Evolutionary conservation across 1,284 basidiomycete species (phyloP), one percentile per base, ranked within the genome.

Genomic region (Tremellales sp.): DNA sequence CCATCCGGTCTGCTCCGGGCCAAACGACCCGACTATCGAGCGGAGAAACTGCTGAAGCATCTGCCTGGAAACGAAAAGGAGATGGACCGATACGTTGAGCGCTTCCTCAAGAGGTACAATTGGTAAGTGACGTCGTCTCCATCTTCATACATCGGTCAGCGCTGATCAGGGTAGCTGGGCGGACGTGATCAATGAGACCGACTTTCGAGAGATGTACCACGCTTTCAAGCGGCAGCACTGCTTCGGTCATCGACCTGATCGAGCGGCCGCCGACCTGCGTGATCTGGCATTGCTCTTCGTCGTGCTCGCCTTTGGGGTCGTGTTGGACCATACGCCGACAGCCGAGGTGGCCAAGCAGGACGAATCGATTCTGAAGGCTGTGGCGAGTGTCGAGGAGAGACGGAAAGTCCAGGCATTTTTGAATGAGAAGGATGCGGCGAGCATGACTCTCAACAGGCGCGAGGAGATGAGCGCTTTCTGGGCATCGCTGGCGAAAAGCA

Each of bases 281-380:
- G 59, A 61, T 51, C 47, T 68, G 10, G 57, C 61, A 1, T 55
- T 68, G n/a, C 45, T 68, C 21, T 55, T 62, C 36, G 60, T 60
- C 22, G 51, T 66, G 7, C 48, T 66, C 1, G 62, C 64, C 2
- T 66, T 65, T 19, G 66, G 66, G 1, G 56, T 58, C 7, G 37
- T 68, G 12, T 57, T 68, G 5, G 59, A 60, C 15, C 45, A 49
- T 26, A 46, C 51, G 33, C 36, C 48, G 12, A 25, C 31, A 25
- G 53, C 51, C 17, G 42, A 48, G 10, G 37, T 37, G 10, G 27
- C 23, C 4, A 43, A 42, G 22, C 23, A 27, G n/a, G 37, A 44
- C 25, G 5, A 44, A 26, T 24, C 44, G 5, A 17, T 15, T 15
- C n/a, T 25, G 23, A 25, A 43, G 42, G 22, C 24, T 10, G n/a